These are phyloP conservation scores for Dendryphion nanum DNA, from an alignment of 2,329 filamentous ascomycete genomes.

Conservation along the genomic window DNA sequence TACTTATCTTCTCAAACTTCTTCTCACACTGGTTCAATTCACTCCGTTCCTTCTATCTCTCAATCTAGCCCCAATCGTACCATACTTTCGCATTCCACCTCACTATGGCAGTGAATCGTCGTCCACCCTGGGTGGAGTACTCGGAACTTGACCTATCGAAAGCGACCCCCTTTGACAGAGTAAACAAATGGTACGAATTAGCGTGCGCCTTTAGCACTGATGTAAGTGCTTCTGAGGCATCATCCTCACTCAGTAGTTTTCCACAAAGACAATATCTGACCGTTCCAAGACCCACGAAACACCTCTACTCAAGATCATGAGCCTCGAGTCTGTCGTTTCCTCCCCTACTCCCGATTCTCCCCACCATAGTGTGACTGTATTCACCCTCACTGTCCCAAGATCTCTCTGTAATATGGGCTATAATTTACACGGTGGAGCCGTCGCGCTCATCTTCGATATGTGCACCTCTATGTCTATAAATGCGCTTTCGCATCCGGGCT, in stretches of 20 bases:
- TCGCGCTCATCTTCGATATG: conserved; percentile 57
- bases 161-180: not conserved
- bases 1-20: too few relatives aligned
- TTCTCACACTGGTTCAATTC: too few relatives aligned
- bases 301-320: conserved; percentile 27
- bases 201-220: not conserved
- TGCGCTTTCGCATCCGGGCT: conserved; percentile 29
- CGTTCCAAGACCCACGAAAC: conserved; percentile 34
- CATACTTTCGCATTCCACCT: too few relatives aligned
- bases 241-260: too few relatives aligned
- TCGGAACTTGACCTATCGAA: not conserved
- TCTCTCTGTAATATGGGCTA: conserved; percentile 48
- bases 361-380: conserved; percentile 39
- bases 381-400: conserved; percentile 44
- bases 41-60: too few relatives aligned
- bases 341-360: conserved; percentile 25
- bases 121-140: not conserved
- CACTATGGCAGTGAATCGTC: too few relatives aligned
- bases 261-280: too few relatives aligned
- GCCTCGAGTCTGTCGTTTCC: conserved; percentile 33
- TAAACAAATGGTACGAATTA: not conserved
- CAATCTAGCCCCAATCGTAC: too few relatives aligned
- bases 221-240: not conserved
- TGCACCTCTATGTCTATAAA: conserved; percentile 44
- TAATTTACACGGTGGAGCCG: conserved; percentile 55